Evolutionary conservation across 306 rosid species (phyloP).

Genomic region (Dryas octopetala): DNA sequence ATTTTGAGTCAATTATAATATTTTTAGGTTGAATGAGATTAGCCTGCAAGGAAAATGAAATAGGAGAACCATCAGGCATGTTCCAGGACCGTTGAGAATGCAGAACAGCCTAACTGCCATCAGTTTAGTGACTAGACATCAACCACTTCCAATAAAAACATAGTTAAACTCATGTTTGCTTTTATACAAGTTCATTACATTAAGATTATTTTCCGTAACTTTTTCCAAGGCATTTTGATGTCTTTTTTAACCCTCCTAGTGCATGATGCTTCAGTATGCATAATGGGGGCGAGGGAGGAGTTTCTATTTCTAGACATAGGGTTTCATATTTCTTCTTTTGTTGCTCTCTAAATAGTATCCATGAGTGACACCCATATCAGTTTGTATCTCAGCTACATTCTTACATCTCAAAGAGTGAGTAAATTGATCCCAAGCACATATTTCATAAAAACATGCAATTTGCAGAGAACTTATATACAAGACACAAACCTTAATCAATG

Average conservation of each 20-base stretch:
- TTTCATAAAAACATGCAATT: not conserved
- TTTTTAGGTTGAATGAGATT: constrained; percentile 56
- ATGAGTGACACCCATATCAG: not conserved
- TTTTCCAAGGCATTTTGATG: not conserved
- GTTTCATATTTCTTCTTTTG: not conserved
- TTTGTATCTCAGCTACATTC: not conserved
- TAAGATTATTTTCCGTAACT: not conserved
- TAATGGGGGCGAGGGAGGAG: not conserved
- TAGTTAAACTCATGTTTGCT: not conserved
- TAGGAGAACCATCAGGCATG: constrained; percentile 22
- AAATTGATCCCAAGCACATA: constrained; percentile 8
- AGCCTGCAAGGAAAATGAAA: constrained; percentile 52
- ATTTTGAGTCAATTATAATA: constrained; percentile 84
- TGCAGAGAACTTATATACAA: constrained; percentile 7
- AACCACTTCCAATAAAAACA: not conserved
- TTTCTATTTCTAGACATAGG: not conserved
- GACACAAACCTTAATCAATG: constrained; percentile 70
- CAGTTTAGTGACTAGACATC: not conserved
- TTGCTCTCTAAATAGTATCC: too few species aligned
- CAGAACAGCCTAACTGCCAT: constrained; percentile 20
- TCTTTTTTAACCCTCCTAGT: not conserved
- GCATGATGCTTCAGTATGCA: not conserved
- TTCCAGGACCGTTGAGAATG: not conserved
- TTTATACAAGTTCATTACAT: not conserved
- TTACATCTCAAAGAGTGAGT: not conserved